Evolutionary conservation across 2,329 filamentous ascomycete species (phyloP).

Genomic region (Curvularia eragrostidis): DNA sequence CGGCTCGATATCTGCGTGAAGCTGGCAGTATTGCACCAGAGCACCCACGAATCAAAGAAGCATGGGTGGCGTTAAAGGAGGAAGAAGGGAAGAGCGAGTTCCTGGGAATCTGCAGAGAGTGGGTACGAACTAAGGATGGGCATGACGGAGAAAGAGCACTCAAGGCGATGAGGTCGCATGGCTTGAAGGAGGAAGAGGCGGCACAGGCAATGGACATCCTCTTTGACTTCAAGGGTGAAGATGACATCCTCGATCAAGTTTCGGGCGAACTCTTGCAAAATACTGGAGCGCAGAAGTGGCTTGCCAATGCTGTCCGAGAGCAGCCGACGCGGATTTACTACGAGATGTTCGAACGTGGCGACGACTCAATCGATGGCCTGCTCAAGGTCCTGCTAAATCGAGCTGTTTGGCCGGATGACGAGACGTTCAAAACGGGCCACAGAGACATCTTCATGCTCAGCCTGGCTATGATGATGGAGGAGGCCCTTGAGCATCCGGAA

Average conservation of each 20-base stretch:
- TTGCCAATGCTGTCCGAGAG: conserved; percentile 49
- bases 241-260: conserved; percentile 51
- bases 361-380: conserved; percentile 55
- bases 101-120: conserved; percentile 43
- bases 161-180: conserved; percentile 33
- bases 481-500: conserved; percentile 75
- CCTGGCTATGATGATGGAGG: conserved; percentile 88
- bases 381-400: conserved; percentile 53
- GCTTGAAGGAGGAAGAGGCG: conserved; percentile 49
- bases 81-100: conserved; percentile 48
- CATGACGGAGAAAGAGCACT: conserved; percentile 52
- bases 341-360: conserved; percentile 54
- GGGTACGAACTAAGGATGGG: conserved; percentile 46
- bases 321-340: conserved; percentile 54
- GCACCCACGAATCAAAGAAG: conserved; percentile 50
- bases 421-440: conserved; percentile 55
- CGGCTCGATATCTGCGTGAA: conserved; percentile 53
- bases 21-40: conserved; percentile 54
- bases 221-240: conserved; percentile 51
- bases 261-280: conserved; percentile 48
- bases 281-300: conserved; percentile 48
- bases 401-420: conserved; percentile 51
- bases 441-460: conserved; percentile 74
- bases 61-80: conserved; percentile 50
- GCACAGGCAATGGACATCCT: conserved; percentile 52